Percentiles rank a stretch among this genome's conserved stretches.
Evolutionary conservation across 306 rosid species (phyloP).

Genomic region (Ziziphus jujuba): DNA sequence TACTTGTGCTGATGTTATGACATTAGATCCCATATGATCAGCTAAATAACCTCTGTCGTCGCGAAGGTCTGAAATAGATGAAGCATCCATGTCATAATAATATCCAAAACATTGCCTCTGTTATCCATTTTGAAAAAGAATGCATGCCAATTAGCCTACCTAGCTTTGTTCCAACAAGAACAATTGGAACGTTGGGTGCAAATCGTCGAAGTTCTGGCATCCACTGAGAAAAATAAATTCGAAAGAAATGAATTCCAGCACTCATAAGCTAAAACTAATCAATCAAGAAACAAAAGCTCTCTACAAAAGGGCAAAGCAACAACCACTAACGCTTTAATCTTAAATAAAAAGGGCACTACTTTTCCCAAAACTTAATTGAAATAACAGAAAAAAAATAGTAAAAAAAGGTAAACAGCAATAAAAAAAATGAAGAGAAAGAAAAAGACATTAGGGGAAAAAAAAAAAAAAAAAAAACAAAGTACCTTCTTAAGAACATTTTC

Average conservation of each 20-base stretch:
- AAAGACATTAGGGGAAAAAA: neutral
- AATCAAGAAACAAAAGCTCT: neutral
- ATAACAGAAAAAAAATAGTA: neutral
- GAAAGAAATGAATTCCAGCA: constrained; percentile 13
- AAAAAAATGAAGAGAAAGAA: neutral
- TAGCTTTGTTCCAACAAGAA: constrained; percentile 96
- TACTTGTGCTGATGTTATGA: constrained; percentile 81
- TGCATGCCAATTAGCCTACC: constrained; percentile 43
- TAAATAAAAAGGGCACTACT: constrained; percentile 14
- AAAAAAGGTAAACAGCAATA: constrained; percentile 11
- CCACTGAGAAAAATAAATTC: constrained; percentile 58
- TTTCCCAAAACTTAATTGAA: neutral
- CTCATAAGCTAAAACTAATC: constrained; percentile 8
- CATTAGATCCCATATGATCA: constrained; percentile 79
- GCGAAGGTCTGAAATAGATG: constrained; percentile 68
- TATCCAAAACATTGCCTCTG: neutral
- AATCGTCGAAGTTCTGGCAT: constrained; percentile 97
- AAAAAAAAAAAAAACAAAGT: constrained; percentile 15
- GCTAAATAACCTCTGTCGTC: constrained; percentile 65
- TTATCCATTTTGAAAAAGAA: neutral
- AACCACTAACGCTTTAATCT: neutral
- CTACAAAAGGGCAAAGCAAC: constrained; percentile 11
- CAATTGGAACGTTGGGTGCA: constrained; percentile 92
- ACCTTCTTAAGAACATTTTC: constrained; percentile 99
- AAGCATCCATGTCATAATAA: constrained; percentile 13